Percentiles rank a stretch among this genome's conserved stretches.
phyloP scores from a whole-genome alignment of 2,329 filamentous ascomycete species.

The Ramularia endophylla region DNA sequence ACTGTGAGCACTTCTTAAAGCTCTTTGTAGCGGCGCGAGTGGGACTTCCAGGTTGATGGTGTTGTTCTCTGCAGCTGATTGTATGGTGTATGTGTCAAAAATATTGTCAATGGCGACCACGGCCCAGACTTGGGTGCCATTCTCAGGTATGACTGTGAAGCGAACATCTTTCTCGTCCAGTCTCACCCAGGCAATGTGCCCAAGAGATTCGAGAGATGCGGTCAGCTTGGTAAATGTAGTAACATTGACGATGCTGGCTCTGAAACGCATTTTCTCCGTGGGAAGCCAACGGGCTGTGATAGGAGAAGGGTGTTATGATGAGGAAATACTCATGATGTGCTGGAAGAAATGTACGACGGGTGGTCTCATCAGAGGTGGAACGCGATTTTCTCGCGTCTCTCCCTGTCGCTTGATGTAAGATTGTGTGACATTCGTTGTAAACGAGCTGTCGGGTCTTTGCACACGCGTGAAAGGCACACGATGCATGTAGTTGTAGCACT shows the following conservation, averaged over 20 bases:
- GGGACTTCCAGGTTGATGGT: constrained; percentile 96
- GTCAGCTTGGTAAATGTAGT: constrained; percentile 48
- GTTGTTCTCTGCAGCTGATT: constrained; percentile 75
- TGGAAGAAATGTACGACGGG: no score
- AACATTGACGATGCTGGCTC: constrained; percentile 31
- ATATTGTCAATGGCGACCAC: constrained; percentile 59
- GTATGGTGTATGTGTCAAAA: constrained; percentile 77
- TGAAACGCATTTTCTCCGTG: constrained; percentile 35
- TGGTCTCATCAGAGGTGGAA: no score
- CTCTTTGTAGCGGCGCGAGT: constrained; percentile 77
- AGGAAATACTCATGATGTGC: no score
- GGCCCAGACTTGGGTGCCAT: constrained; percentile 87
- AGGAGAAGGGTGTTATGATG: no score
- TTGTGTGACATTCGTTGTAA: no score
- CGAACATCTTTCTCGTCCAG: constrained; percentile 81
- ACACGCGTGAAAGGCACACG: no score
- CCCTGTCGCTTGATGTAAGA: no score
- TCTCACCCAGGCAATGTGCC: constrained; percentile 85
- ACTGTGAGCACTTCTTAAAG: constrained; percentile 81
- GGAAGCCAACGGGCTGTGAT: no score
- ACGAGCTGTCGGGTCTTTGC: no score
- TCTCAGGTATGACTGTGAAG: constrained; percentile 93
- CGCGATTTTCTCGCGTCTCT: no score
- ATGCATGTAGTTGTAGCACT: no score
- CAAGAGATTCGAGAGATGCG: constrained; percentile 58